Percentiles rank a stretch among this genome's conserved stretches.
These are phyloP conservation scores for Rosa chinensis DNA, from an alignment of 306 rosid genomes.

Conservation along the genomic window DNA sequence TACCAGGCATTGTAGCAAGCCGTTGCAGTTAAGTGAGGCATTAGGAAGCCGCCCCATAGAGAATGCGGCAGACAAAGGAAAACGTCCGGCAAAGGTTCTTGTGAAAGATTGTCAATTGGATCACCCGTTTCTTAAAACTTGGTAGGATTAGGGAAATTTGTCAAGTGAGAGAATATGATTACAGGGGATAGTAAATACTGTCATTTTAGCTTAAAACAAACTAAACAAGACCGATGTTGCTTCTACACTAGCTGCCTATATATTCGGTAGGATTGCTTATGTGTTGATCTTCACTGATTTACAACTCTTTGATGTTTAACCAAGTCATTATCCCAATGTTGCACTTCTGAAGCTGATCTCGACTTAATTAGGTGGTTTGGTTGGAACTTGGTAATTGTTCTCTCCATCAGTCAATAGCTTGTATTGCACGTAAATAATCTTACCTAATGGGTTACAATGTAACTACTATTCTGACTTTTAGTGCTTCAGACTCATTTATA, in stretches of 20 bases:
- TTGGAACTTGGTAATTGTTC: conserved; percentile 32
- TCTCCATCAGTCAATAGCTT: conserved; percentile 34
- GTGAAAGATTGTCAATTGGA: not conserved
- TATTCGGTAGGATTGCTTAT: not conserved
- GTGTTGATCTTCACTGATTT: conserved; percentile 8
- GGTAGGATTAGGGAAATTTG: not conserved
- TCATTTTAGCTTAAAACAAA: not conserved
- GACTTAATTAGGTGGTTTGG: conserved; percentile 34
- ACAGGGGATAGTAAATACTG: not conserved
- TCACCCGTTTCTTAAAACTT: not conserved
- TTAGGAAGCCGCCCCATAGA: not conserved
- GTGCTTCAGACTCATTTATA: not conserved
- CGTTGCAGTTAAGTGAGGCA: not conserved
- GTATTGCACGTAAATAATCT: conserved; percentile 42
- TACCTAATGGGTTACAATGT: conserved; percentile 34
- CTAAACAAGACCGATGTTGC: not conserved
- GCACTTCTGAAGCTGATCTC: conserved; percentile 22
- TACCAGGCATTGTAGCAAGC: not conserved
- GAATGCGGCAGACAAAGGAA: not conserved
- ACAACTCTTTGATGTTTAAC: conserved; percentile 23
- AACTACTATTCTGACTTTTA: conserved; percentile 46
- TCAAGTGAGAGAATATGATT: not conserved
- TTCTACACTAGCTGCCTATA: not conserved
- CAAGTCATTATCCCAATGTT: conserved; percentile 29
- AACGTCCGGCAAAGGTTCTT: not conserved